Percentiles rank a stretch among this genome's conserved stretches.
Evolutionary conservation across 176 grass and related monocot genomes (phyloP).

Genomic region (Carex myosuroides): DNA sequence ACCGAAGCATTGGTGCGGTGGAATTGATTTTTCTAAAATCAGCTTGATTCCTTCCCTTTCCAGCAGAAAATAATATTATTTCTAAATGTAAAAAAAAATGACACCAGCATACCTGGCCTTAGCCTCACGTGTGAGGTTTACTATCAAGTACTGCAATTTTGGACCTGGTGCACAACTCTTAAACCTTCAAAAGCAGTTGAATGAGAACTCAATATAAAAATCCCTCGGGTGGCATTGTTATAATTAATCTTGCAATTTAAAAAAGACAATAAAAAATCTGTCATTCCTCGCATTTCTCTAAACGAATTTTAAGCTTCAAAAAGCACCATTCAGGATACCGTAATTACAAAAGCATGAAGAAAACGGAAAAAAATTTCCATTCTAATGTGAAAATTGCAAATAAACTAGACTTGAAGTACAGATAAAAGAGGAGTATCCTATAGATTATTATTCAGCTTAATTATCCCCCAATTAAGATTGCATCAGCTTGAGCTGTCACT

Average conservation of each 20-base stretch:
- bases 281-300: not conserved
- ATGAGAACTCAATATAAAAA: not conserved
- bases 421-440: not conserved
- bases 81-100: no score
- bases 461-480: not conserved
- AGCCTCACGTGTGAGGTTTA: not conserved
- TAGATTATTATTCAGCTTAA: slow-evolving; percentile 9
- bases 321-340: not conserved
- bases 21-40: no score
- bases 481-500: slow-evolving; percentile 26
- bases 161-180: not conserved
- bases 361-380: not conserved
- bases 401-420: not conserved
- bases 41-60: no score
- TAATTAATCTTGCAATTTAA: not conserved
- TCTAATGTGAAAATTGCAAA: not conserved
- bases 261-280: not conserved
- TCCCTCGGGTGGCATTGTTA: not conserved
- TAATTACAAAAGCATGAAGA: not conserved
- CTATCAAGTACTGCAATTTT: not conserved
- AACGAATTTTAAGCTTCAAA: not conserved
- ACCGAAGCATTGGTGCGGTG: no score
- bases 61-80: no score
- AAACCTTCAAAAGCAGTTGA: not conserved
- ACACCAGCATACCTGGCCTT: not conserved